Base-by-base conservation (phyloP, 2,329 filamentous ascomycete genomes). In the Monosporascus sp. region DNA sequence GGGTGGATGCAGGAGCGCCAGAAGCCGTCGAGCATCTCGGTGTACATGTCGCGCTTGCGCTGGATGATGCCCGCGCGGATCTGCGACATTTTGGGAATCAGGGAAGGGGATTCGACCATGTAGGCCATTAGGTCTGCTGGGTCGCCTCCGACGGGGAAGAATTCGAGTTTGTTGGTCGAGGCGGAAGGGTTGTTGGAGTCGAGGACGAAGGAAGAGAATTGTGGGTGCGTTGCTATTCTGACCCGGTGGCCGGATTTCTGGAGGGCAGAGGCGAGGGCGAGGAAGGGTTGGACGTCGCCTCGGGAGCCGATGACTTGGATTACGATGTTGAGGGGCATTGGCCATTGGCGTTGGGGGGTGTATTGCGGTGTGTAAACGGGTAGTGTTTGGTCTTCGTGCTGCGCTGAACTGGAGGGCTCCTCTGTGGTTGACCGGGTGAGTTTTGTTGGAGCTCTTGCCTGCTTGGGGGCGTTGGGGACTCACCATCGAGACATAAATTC, bases 1-100 rank as follows among this genome's bases (percentile, higher is more conserved):
- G 85, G 81, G 70, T 95, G 88, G 59, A 90, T 86, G 65, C 90
- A 96, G 0, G 89, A 90, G 61, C 86, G 78, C 92, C 91, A 96
- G 63, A 89, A 94, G 0, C 91, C 90, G 24, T 87, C 75, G n/a
- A 96, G 73, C 56, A 94, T 92, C 55, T 90, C 81, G 54, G 85
- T 83, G 57, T 95, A 90, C 17, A 87, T 72, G 37, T 68, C 65
- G 4, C 61, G 63, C 37, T 71, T 65, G 15, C 66, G 57, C 50
- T 69, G 59, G 5, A 74, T 60, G 22, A 72, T 72, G 6, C 72
- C 72, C 1, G 60, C 70, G 37, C 59, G 67, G 20, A 73, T 54
- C 37, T 67, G 72, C 47, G 68, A 59, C 17, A 66, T 60, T 39
- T 58, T 68, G 2, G 72, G 72, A 17, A 74, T 48, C 9, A 74